These are phyloP conservation scores for Verticillium nubilum DNA, from an alignment of 2,329 filamentous ascomycete species.

Conservation along the genomic window DNA sequence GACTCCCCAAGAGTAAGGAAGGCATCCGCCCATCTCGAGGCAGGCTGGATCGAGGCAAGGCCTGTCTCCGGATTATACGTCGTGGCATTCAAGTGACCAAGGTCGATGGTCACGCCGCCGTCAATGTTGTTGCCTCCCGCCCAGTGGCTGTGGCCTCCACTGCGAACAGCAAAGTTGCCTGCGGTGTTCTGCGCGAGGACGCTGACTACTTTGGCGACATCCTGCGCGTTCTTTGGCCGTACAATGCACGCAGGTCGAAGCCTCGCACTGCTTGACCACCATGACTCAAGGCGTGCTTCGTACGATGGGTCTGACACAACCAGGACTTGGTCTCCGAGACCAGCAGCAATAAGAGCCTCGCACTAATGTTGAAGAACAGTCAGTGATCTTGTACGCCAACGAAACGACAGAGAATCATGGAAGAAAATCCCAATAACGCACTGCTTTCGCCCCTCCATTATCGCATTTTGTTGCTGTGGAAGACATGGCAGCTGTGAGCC, in stretches of 20 bases:
- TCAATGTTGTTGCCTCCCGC: conserved; percentile 34
- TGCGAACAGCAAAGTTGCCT: conserved; percentile 33
- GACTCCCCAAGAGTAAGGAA: conserved; percentile 31
- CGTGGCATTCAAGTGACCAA: conserved; percentile 32
- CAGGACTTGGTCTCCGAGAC: conserved; percentile 3
- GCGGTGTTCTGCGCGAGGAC: conserved; percentile 12
- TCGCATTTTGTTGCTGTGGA: background rate
- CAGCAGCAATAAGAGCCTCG: conserved; percentile 3
- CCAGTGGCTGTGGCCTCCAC: conserved; percentile 39
- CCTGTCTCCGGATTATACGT: conserved; percentile 22
- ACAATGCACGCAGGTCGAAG: conserved; percentile 20
- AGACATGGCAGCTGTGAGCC: background rate
- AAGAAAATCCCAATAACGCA: background rate
- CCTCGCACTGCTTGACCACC: conserved; percentile 14
- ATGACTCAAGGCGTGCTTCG: conserved; percentile 5
- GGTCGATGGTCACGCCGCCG: conserved; percentile 34
- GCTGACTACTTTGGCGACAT: conserved; percentile 15
- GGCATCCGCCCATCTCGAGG: conserved; percentile 37
- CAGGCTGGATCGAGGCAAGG: conserved; percentile 34
- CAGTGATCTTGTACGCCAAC: background rate
- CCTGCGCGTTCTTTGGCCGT: conserved; percentile 13
- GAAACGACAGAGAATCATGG: background rate
- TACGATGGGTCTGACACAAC: conserved; percentile 4
- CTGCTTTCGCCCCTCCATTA: background rate
- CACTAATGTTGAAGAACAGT: conserved; percentile 1